Base-by-base conservation (phyloP, 345 rosid species). In the Bruguiera parviflora region DNA sequence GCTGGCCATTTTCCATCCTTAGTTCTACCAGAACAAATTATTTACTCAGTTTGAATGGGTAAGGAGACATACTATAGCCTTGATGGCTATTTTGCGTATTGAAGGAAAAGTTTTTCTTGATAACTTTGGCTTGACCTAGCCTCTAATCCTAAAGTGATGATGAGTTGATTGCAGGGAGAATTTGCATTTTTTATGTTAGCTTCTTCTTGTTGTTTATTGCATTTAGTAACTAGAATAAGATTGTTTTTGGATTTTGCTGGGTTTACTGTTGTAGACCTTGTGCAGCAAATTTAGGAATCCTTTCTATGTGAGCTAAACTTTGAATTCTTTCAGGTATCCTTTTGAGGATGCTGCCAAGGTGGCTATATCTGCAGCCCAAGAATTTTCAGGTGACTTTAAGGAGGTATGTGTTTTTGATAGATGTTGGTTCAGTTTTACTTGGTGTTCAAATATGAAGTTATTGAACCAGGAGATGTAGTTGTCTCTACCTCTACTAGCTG, bases 301-400 rank as follows among this genome's bases (percentile, higher is more conserved):
- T 47, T 11, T 25, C 4, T 9, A 8, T 28, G 19, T 59, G n/a
- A 1, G 33, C 9, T 18, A 68, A 53, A 6, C 11, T 22, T 55
- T 19, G 28, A 19, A 67, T 15, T 51, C 5, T 65, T 63, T 67
- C 69, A 93, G 98, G 60, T 94, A 94, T 72, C 99, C 97, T 67
- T 77, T 70, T n/a, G 92, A 89, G 29, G 96, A 89, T 78, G 97
- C 99, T 63, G 96, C 97, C 63, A 19, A 52, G 1, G 71, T 89
- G 37, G 85, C 97, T 59, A 83, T 94, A 78, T 91, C 97, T 43
- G 83, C 96, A 0, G 71, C 86, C 66, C 89, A 84, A 80, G 93
- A 89, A 72, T 87, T 82, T 63, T 83, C 85, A 6, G 70, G 75
- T 75, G 92, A 80, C 69, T 66, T 95, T 25, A 92, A 87, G 81